Base-by-base conservation (phyloP, 2,329 filamentous ascomycete genomes). In the Diaporthe amygdali region DNA sequence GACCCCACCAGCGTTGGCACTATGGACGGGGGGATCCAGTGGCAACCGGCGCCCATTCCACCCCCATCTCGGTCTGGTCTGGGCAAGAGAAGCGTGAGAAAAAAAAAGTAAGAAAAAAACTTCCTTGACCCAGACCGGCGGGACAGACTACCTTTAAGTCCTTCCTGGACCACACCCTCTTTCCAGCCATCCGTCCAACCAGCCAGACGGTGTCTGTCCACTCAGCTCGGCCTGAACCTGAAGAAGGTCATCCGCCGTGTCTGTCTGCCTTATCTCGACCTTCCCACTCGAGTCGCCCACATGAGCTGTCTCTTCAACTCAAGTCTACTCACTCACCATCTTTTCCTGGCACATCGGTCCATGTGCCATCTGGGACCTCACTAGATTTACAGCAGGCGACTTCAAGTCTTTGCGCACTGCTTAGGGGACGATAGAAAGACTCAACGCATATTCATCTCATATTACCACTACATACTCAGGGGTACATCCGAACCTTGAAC, bases 381-480 rank as follows among this genome's bases (percentile, higher is more conserved):
- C 81, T 88, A 87, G 80, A 75, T 78, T 75, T 70, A 75, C 82
- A 81, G 87, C 88, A 87, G 82, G 88, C 88, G 88, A 90, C 88
- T 90, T 90, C 76, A 81, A 88, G 88, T 90, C 88, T 90, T 90
- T 90, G 88, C 88, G 88, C 87, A 90, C 67, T 90, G 88, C 87
- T 89, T 76, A 76, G 82, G 84, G 80, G 84, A 84, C 81, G 82
- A 79, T 74, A 87, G 85, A 90, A 90, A 90, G 88, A 89, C 88
- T 87, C 79, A 72, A 46, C 39, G 17, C 14, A 56, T 5, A 61
- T n/a, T 32, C 17, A 46, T 5, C 17, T 32, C 39, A n/a, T n/a
- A 22, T 32, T 39, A 25, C 9, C 4, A 25, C 25, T 10, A 39
- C 30, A 46, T 12, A 46, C 39, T 27, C 54, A 20, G 17, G 27